Percentiles rank a stretch among this genome's conserved stretches.
Conservation (phyloP, 768 basidiomycete genomes). For the Lactifluus echinatus region DNA sequence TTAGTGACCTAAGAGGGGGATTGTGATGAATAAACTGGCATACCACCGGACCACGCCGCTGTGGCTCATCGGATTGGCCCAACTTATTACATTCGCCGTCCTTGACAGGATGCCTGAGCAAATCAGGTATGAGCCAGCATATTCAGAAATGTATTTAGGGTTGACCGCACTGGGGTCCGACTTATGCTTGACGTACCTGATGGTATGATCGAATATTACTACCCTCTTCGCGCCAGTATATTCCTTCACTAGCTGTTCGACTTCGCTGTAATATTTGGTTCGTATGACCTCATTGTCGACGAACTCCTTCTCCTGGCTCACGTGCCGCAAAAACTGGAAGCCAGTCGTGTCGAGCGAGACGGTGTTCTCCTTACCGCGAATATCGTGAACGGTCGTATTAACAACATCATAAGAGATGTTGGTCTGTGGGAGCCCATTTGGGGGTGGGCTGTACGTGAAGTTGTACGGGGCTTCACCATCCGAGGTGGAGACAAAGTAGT, state of each 20-base stretch:
- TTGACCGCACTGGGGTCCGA: too few relatives aligned
- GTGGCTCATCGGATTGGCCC: background rate
- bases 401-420: conserved; percentile 28
- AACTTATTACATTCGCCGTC: conserved; percentile 2
- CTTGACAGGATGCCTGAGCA: background rate
- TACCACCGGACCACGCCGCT: conserved; percentile 30
- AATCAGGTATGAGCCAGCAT: background rate
- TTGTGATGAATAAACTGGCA: too few relatives aligned
- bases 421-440: conserved; percentile 23
- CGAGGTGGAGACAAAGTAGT: conserved; percentile 27
- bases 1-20: too few relatives aligned
- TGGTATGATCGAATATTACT: conserved; percentile 40
- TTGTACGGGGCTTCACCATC: conserved; percentile 29
- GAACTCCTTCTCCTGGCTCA: conserved; percentile 33
- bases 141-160: background rate
- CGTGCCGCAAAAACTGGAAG: conserved; percentile 33
- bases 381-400: conserved; percentile 25
- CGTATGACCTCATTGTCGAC: conserved; percentile 32
- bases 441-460: conserved; percentile 28
- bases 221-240: conserved; percentile 32
- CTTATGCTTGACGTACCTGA: conserved; percentile 29
- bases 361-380: conserved; percentile 26
- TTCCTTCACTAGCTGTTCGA: conserved; percentile 34
- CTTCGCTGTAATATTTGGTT: conserved; percentile 35
- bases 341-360: conserved; percentile 33